These are phyloP conservation scores for Sarocladium brachiariae DNA, from an alignment of 2,329 filamentous ascomycete species.

Conservation along the genomic window DNA sequence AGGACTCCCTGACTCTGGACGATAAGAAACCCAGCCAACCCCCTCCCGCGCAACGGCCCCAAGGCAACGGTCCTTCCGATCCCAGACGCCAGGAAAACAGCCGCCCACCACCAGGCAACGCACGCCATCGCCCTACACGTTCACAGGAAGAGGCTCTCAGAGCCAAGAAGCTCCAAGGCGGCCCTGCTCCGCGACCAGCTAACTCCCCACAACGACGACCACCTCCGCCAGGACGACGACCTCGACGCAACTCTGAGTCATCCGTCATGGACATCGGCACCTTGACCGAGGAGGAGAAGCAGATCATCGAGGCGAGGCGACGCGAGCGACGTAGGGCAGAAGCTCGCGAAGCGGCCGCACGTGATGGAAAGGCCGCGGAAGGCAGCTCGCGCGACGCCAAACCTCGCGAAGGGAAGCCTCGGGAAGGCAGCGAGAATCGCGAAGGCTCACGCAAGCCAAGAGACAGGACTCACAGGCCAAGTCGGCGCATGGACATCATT, in stretches of 20 bases:
- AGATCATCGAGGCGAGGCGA: slow-evolving; percentile 30
- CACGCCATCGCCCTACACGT: slow-evolving; percentile 51
- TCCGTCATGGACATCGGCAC: slow-evolving; percentile 58
- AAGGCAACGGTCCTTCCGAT: slow-evolving; percentile 17
- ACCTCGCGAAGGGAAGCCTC: slow-evolving; percentile 11
- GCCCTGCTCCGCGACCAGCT: slow-evolving; percentile 24
- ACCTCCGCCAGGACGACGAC: slow-evolving; percentile 36
- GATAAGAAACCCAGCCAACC: slow-evolving; percentile 43
- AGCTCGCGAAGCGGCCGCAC: slow-evolving; percentile 10
- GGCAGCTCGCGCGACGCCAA: neutral
- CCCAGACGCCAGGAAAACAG: slow-evolving; percentile 6
- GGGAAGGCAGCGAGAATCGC: slow-evolving; percentile 18
- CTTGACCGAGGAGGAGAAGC: slow-evolving; percentile 47
- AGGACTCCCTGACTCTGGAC: slow-evolving; percentile 64
- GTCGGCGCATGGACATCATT: slow-evolving; percentile 71
- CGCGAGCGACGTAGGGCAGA: slow-evolving; percentile 19
- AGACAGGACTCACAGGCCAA: slow-evolving; percentile 40
- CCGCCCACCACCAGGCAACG: slow-evolving; percentile 18
- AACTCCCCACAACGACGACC: slow-evolving; percentile 33
- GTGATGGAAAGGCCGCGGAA: slow-evolving; percentile 12
- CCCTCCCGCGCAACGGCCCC: slow-evolving; percentile 30
- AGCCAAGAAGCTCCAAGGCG: slow-evolving; percentile 34
- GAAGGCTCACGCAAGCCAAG: slow-evolving; percentile 19
- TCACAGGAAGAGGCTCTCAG: slow-evolving; percentile 61
- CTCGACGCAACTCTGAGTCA: slow-evolving; percentile 73